Evolutionary conservation across 78 protist genomes (phyloP).

Genomic region (Mantamonas sphyraenae): DNA sequence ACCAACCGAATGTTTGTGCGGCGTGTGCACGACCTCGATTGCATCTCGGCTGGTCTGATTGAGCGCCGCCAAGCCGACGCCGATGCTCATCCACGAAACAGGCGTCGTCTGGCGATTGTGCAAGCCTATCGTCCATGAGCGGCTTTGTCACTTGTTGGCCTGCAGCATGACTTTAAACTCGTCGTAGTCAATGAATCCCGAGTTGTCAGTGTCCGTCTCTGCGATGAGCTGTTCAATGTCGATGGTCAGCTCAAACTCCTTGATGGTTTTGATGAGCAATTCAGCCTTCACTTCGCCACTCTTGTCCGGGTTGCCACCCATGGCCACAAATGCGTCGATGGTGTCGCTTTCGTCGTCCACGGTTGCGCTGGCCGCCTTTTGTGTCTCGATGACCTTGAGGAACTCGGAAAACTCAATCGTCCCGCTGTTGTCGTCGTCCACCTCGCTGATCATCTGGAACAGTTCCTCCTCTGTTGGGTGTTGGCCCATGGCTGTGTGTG

Average conservation of each 20-base stretch:
- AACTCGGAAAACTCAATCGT: slow-evolving; percentile 4
- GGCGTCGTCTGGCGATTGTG: no score
- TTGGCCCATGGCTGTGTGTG: slow-evolving; percentile 23
- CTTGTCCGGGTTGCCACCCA: slow-evolving; percentile 7
- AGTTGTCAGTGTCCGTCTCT: slow-evolving; percentile 17
- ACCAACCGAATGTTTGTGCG: no score
- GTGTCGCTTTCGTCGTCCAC: slow-evolving; percentile 6
- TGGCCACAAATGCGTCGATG: slow-evolving; percentile 9
- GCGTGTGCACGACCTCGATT: no score
- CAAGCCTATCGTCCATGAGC: no score
- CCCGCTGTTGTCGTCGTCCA: slow-evolving; percentile 8
- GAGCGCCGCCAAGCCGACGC: no score
- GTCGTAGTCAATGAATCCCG: slow-evolving; percentile 29
- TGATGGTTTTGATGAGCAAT: neutral
- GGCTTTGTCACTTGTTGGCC: no score
- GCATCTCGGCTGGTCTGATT: no score
- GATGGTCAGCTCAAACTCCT: slow-evolving; percentile 7
- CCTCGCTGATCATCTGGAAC: slow-evolving; percentile 11
- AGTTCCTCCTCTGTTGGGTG: slow-evolving; percentile 10
- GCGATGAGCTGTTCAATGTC: slow-evolving; percentile 6
- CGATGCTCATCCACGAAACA: no score
- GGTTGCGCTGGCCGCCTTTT: neutral
- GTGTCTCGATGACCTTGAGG: neutral
- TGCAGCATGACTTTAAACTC: slow-evolving; percentile 24
- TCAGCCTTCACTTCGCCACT: neutral